Evolutionary conservation across 1,284 basidiomycete genomes (phyloP), one percentile per base, ranked within the genome.

Genomic region (Trichosporon sp.): DNA sequence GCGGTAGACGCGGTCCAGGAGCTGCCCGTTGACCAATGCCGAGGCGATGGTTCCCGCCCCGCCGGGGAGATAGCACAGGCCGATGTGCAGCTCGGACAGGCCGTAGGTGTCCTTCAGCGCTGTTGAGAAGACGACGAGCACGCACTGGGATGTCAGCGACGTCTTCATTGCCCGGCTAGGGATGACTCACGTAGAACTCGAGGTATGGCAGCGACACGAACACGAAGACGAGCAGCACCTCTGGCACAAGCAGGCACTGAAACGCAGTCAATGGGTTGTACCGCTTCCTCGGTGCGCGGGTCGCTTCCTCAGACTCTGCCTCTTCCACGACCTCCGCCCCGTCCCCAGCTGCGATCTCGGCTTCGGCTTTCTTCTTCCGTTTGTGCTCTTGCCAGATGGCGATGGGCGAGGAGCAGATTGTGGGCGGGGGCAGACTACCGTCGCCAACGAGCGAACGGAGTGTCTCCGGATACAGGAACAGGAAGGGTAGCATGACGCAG

Each of bases 41-140:
- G 78, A 72, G 32, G 75, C 19, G 64, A 83, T 76, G 0, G 79
- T 76, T 0, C 83, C 84, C 2, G 76, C 59, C 1, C 83, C 84
- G 38, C 75, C 76, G 14, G 83, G 81, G 81, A 85, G 74, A 70
- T 85, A 85, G 70, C 80, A 83, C 3, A 84, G 73, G 48, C 84
- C 84, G 54, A 85, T 85, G 68, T 80, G 69, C n/a, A 83, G 73
- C 65, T 83, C 80, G 65, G 77, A 76, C 8, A 83, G 76, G 14
- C 72, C 65, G 68, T 85, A 85, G 31, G 69, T 72, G 65, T 80
- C 73, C 71, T 80, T 78, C 35, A 85, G 70, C 1, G 77, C 79
- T 2, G 82, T 82, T 0, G 82, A 84, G 74, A 79, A 82, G 3
- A 83, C 74, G 0, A 16, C 68, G 66, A 67, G 67, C 12, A 70